phyloP scores from a whole-genome alignment of 495 filamentous ascomycete genomes.

The Tetracladium marchalianum region DNA sequence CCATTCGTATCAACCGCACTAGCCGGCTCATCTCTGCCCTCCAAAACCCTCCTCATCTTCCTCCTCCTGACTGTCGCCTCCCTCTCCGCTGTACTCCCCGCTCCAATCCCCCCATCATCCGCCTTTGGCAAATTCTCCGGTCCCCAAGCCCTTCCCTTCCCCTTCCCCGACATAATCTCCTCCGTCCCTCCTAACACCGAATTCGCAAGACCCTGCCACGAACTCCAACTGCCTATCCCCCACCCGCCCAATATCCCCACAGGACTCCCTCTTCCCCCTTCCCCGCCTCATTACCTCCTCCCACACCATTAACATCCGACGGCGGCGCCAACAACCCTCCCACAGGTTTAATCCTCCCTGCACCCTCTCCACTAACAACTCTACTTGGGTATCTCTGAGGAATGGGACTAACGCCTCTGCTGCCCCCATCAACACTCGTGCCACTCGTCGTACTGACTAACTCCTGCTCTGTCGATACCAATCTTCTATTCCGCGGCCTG shows the following conservation, averaged over 20 bases:
- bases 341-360: slow-evolving; percentile 14
- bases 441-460: slow-evolving; percentile 12
- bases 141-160: slow-evolving; percentile 17
- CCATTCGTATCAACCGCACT: slow-evolving; percentile 38
- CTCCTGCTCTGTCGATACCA: slow-evolving; percentile 13
- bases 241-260: slow-evolving; percentile 11
- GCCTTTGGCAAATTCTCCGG: slow-evolving; percentile 24
- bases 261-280: slow-evolving; percentile 7
- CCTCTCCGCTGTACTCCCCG: slow-evolving; percentile 36
- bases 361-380: slow-evolving; percentile 3
- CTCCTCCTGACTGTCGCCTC: slow-evolving; percentile 36
- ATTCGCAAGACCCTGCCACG: slow-evolving; percentile 23
- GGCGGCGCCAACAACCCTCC: slow-evolving; percentile 21
- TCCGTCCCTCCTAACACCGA: slow-evolving; percentile 21
- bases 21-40: slow-evolving; percentile 35
- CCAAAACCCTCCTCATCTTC: slow-evolving; percentile 39
- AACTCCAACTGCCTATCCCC: slow-evolving; percentile 18
- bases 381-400: slow-evolving; percentile 17
- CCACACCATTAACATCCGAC: slow-evolving; percentile 8
- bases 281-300: background rate
- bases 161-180: slow-evolving; percentile 1
- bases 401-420: slow-evolving; percentile 17
- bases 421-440: slow-evolving; percentile 5
- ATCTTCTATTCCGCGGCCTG: slow-evolving; percentile 16
- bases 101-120: slow-evolving; percentile 30